These are phyloP conservation scores for Pisolithus microcarpus DNA, from an alignment of 768 basidiomycete species.

Conservation along the genomic window DNA sequence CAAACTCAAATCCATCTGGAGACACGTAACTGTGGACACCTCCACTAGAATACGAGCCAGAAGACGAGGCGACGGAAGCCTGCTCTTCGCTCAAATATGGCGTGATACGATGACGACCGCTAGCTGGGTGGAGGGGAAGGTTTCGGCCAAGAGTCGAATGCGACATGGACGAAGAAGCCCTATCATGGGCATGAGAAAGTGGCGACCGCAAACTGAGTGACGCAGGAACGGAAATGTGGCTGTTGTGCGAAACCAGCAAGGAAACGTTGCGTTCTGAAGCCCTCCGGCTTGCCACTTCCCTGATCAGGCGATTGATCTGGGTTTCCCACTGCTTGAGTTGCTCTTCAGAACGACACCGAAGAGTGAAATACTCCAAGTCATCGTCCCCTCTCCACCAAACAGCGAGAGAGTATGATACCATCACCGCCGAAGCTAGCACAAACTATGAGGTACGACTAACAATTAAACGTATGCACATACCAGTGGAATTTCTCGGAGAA, in stretches of 20 bases:
- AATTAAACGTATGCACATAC: slow-evolving; percentile 37
- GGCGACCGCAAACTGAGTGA: slow-evolving; percentile 28
- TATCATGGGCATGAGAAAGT: slow-evolving; percentile 30
- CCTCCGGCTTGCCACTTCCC: slow-evolving; percentile 62
- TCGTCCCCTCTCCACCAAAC: slow-evolving; percentile 96
- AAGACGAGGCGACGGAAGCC: slow-evolving; percentile 21
- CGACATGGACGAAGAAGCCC: slow-evolving; percentile 30
- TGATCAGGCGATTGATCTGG: slow-evolving; percentile 82
- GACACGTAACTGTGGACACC: slow-evolving; percentile 38
- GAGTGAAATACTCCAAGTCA: slow-evolving; percentile 87
- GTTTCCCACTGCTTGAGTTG: slow-evolving; percentile 90
- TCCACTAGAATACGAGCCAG: slow-evolving; percentile 23
- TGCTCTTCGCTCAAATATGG: slow-evolving; percentile 37
- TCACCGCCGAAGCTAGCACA: slow-evolving; percentile 37
- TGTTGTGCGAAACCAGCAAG: slow-evolving; percentile 37
- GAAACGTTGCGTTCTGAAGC: slow-evolving; percentile 58
- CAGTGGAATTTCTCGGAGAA: slow-evolving; percentile 48
- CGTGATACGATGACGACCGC: slow-evolving; percentile 28
- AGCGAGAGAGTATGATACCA: slow-evolving; percentile 69
- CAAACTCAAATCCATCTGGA: slow-evolving; percentile 65
- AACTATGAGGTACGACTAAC: not conserved
- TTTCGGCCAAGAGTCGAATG: slow-evolving; percentile 25
- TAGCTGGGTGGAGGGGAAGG: slow-evolving; percentile 28
- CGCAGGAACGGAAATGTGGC: slow-evolving; percentile 36
- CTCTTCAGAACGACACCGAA: slow-evolving; percentile 89